Percentiles rank a stretch among this genome's conserved stretches.
These are phyloP conservation scores for Arachnopeziza araneosa DNA, from an alignment of 2,329 filamentous ascomycete genomes.

Conservation along the genomic window DNA sequence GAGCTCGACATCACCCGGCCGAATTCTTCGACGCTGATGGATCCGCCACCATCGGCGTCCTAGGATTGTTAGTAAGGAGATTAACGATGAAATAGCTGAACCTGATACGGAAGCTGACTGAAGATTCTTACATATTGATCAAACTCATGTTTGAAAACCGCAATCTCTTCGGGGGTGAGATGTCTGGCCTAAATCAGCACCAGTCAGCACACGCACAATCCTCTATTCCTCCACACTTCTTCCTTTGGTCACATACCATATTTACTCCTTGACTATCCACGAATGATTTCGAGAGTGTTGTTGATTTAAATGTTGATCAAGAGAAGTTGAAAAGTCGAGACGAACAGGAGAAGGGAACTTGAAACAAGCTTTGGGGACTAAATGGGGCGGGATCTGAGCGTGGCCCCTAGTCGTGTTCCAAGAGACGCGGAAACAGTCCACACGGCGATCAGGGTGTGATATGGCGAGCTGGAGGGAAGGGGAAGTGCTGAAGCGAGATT, in stretches of 20 bases:
- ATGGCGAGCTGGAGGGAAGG: neutral
- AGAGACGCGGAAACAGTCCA: no score
- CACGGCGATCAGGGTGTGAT: neutral
- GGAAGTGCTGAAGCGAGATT: no score
- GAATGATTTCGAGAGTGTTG: no score
- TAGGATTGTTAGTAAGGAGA: constrained; percentile 1
- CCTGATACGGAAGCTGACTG: neutral
- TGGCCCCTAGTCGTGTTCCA: neutral
- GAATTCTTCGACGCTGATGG: constrained; percentile 35
- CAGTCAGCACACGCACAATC: no score
- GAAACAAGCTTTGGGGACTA: neutral
- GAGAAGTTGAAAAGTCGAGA: neutral
- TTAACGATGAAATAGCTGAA: neutral
- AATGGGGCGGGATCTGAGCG: neutral
- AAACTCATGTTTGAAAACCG: constrained; percentile 22
- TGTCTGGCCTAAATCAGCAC: neutral
- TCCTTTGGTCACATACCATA: neutral
- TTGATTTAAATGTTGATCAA: neutral
- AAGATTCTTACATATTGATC: constrained; percentile 25
- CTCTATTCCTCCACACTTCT: no score
- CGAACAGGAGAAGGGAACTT: neutral
- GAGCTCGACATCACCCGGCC: constrained; percentile 32
- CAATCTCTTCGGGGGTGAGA: constrained; percentile 14
- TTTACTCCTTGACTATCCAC: no score
- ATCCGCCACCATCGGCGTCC: constrained; percentile 27